These are phyloP conservation scores for Candida multigemmis DNA, from an alignment of 805 yeast species.

Conservation along the genomic window DNA sequence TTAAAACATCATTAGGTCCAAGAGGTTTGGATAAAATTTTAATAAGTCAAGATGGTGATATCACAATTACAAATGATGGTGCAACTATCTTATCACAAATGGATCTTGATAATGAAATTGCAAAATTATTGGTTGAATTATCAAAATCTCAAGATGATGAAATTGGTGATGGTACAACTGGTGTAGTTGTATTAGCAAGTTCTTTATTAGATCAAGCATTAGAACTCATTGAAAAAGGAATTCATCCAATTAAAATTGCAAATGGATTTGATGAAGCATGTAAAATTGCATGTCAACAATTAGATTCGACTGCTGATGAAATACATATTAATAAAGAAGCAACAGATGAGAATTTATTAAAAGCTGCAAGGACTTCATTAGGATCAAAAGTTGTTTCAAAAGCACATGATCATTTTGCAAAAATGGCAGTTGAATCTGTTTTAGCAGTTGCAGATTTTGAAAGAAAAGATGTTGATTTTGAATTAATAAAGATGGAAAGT, in stretches of 20 bases:
- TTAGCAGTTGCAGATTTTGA: constrained; percentile 84
- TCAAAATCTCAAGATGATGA: constrained; percentile 96
- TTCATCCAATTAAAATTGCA: constrained; percentile 94
- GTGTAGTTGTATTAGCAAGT: constrained; percentile 94
- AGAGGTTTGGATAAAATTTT: constrained; percentile 96
- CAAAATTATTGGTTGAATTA: constrained; percentile 87
- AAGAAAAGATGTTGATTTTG: constrained; percentile 94
- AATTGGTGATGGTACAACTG: constrained; percentile 98
- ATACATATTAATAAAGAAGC: constrained; percentile 42
- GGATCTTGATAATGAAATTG: constrained; percentile 94
- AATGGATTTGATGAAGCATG: constrained; percentile 98
- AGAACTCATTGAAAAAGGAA: constrained; percentile 91
- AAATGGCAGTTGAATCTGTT: constrained; percentile 96
- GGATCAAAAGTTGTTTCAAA: constrained; percentile 96
- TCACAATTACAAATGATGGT: constrained; percentile 97
- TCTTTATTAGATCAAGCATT: constrained; percentile 91
- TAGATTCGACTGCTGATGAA: constrained; percentile 69
- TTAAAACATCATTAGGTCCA: constrained; percentile 92
- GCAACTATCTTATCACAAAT: constrained; percentile 93
- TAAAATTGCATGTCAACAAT: constrained; percentile 71
- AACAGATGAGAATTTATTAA: constrained; percentile 53
- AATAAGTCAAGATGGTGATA: constrained; percentile 94
- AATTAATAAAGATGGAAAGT: constrained; percentile 89
- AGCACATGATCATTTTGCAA: constrained; percentile 86
- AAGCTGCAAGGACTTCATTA: constrained; percentile 89